Evolutionary conservation across 2,329 filamentous ascomycete genomes (phyloP).

Genomic region (Aspergillus piperis): DNA sequence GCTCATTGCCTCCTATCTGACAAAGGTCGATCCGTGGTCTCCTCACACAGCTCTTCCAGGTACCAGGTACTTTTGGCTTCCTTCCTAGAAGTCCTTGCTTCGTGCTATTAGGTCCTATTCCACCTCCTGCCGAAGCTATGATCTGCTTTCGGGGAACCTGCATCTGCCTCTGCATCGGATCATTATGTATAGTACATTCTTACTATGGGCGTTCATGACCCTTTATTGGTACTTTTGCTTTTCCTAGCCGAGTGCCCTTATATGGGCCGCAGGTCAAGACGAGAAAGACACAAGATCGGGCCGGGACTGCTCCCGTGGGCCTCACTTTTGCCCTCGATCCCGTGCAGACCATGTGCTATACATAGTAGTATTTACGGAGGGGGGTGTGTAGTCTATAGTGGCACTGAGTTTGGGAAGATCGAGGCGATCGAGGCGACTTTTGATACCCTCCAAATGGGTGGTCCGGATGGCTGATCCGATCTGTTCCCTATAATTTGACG

Average conservation of each 20-base stretch:
- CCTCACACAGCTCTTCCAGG: slow-evolving; percentile 27
- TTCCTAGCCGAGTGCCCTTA: neutral
- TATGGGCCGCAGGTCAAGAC: neutral
- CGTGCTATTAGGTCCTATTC: slow-evolving; percentile 27
- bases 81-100: slow-evolving; percentile 34
- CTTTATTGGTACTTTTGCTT: slow-evolving; percentile 21
- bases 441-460: neutral
- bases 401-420: slow-evolving; percentile 1
- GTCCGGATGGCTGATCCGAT: slow-evolving; percentile 8
- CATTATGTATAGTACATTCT: slow-evolving; percentile 21
- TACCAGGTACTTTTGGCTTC: slow-evolving; percentile 18
- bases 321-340: neutral
- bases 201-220: slow-evolving; percentile 7
- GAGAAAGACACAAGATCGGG: neutral
- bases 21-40: slow-evolving; percentile 11
- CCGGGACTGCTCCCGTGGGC: neutral
- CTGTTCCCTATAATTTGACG: neutral
- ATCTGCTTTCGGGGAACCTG: slow-evolving; percentile 20
- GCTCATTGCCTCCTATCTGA: neutral
- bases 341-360: slow-evolving; percentile 6
- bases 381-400: too few species aligned
- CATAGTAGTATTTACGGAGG: slow-evolving; percentile 8
- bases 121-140: slow-evolving; percentile 21
- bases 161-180: slow-evolving; percentile 23
- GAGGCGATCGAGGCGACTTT: slow-evolving; percentile 4